These are phyloP conservation scores for Geoglossum cookeanum DNA, from an alignment of 2,329 filamentous ascomycete genomes.

Conservation along the genomic window DNA sequence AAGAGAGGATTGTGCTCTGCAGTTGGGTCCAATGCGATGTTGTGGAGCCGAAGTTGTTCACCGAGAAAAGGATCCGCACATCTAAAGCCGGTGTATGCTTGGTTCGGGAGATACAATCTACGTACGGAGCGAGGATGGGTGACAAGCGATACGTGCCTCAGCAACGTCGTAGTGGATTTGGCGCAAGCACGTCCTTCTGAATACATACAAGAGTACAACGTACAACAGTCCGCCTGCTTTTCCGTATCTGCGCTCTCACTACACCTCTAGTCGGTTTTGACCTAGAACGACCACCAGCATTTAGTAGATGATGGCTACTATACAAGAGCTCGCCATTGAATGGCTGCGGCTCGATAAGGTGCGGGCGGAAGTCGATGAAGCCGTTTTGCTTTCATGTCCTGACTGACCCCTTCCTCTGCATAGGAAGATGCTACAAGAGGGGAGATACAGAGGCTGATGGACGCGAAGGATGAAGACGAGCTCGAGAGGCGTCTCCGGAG, in stretches of 20 bases:
- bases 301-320: not conserved
- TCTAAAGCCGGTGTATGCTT: too few relatives aligned
- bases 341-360: conserved; percentile 1
- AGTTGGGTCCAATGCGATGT: not conserved
- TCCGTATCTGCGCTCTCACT: not conserved
- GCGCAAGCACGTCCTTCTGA: too few relatives aligned
- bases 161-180: too few relatives aligned
- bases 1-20: not conserved
- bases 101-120: too few relatives aligned
- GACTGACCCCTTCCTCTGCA: not conserved
- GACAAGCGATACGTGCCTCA: too few relatives aligned
- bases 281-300: not conserved
- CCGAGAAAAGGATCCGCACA: not conserved
- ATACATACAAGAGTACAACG: too few relatives aligned
- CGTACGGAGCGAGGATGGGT: too few relatives aligned
- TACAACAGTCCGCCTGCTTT: too few relatives aligned
- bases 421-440: conserved; percentile 31
- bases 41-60: not conserved
- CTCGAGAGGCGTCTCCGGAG: conserved; percentile 32
- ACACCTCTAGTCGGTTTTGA: not conserved
- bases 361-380: not conserved
- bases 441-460: conserved; percentile 34
- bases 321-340: not conserved
- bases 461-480: conserved; percentile 25
- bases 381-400: not conserved